Conservation (phyloP, 1,284 basidiomycete genomes). For the Ustilago loliicola region DNA sequence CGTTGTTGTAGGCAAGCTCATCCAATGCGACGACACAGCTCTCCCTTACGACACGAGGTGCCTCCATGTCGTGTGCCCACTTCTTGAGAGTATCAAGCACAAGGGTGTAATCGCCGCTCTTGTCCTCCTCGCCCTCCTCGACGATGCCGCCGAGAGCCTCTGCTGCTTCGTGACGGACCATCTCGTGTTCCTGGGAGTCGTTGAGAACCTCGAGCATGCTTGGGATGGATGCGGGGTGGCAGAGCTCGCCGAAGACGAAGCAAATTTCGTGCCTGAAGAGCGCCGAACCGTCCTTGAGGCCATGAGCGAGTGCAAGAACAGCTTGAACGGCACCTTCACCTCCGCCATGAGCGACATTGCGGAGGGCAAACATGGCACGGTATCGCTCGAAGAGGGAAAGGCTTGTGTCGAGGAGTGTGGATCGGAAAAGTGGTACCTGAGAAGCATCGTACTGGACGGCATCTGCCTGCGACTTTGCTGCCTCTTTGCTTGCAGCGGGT, state of each 20-base stretch:
- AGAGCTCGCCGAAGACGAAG: slow-evolving; percentile 93
- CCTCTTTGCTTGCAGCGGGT: slow-evolving; percentile 55
- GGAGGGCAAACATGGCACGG: slow-evolving; percentile 96
- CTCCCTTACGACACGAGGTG: slow-evolving; percentile 91
- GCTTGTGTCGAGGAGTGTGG: slow-evolving; percentile 78
- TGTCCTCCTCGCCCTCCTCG: slow-evolving; percentile 76
- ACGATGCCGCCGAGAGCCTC: slow-evolving; percentile 97
- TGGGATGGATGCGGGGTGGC: slow-evolving; percentile 89
- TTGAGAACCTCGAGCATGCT: slow-evolving; percentile 83
- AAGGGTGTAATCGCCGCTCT: slow-evolving; percentile 67
- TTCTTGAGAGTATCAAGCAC: slow-evolving; percentile 87
- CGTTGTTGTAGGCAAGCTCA: slow-evolving; percentile 69
- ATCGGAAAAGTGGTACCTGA: slow-evolving; percentile 75
- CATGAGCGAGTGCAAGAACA: slow-evolving; percentile 89
- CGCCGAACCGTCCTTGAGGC: slow-evolving; percentile 75
- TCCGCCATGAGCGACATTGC: slow-evolving; percentile 71
- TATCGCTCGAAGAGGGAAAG: slow-evolving; percentile 92
- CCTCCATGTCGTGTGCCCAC: slow-evolving; percentile 83
- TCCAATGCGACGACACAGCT: slow-evolving; percentile 97
- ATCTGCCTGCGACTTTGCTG: slow-evolving; percentile 27
- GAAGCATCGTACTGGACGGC: slow-evolving; percentile 67
- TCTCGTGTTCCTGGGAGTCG: slow-evolving; percentile 84
- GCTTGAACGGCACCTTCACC: slow-evolving; percentile 73
- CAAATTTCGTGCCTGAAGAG: slow-evolving; percentile 63
- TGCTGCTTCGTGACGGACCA: slow-evolving; percentile 99